Evolutionary conservation across 768 basidiomycete species (phyloP), one percentile per base, ranked within the genome.

Genomic region (Trametes cingulata): DNA sequence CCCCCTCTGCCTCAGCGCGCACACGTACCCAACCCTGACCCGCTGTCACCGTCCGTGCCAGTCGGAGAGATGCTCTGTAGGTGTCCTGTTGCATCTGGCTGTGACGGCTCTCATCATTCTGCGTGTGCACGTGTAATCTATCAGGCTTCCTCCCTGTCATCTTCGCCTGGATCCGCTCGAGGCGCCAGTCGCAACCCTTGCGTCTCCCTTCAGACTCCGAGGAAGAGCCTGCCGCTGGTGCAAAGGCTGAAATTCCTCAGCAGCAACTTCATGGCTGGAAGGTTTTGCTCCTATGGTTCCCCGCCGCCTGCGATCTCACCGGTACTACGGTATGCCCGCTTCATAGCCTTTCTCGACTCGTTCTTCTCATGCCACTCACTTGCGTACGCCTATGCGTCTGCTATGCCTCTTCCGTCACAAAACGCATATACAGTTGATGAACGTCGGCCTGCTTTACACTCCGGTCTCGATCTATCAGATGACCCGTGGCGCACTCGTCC

Each of bases 381-480:
- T 15, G 8, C 45, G 52, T 29, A 49, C 45, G 10, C 55, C 19
- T 25, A 24, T 17, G 39, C 49, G 24, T 40, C 56, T 36, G 7
- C 24, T 25, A 36, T 57, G n/a, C 49, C 58, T 37, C 58, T 55
- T 56, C 45, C 54, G 58, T 60, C 58, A 57, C 56, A 52, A 59
- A 55, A 50, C 61, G 33, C 25, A 60, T 40, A 45, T 65, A 58
- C 71, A 80, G 77, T 77, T 97, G 65, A 98, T 98, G 97, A 97
- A 97, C 71, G 80, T 96, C 65, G 97, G 97, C 55, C 82, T 99
- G 47, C 82, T 99, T 37, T 93, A 95, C 74, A 95, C 95, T 1
- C 96, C 96, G 27, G 97, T 99, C 55, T 95, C 92, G 42, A 93
- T 98, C 67, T 98, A 93, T 78, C 96, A 97, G 74, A 96, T 97